A percentile compares a stretch with the other conserved stretches of the same genome.
These are phyloP conservation scores for Penicillium atrosanguineum DNA, from an alignment of 495 filamentous ascomycete species.

Conservation along the genomic window DNA sequence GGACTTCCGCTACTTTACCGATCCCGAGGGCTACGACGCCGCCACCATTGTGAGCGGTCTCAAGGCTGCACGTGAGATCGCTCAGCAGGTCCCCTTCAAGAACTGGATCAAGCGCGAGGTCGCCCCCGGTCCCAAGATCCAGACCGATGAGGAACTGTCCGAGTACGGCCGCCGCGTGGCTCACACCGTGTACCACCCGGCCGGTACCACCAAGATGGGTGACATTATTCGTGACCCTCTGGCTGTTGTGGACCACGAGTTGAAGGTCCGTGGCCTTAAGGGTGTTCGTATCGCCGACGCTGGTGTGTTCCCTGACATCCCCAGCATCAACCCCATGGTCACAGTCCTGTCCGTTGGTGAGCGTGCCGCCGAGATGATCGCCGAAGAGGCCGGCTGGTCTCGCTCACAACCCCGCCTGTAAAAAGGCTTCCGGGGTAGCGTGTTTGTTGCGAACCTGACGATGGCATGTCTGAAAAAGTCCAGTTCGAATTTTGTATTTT, in stretches of 20 bases:
- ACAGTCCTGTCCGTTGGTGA: constrained; percentile 65
- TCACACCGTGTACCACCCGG: constrained; percentile 84
- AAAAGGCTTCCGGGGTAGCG: background rate
- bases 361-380: constrained; percentile 62
- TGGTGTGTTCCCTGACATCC: constrained; percentile 67
- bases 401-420: constrained; percentile 49
- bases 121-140: constrained; percentile 66
- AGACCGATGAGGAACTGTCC: constrained; percentile 67
- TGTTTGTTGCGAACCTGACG: background rate
- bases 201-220: constrained; percentile 87
- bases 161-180: constrained; percentile 73
- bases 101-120: constrained; percentile 78
- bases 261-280: constrained; percentile 57
- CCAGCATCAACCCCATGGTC: constrained; percentile 65
- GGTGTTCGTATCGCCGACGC: constrained; percentile 64
- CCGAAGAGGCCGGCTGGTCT: constrained; percentile 59
- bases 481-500: constrained; percentile 11
- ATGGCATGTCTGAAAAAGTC: constrained; percentile 15
- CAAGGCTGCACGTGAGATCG: constrained; percentile 67
- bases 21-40: constrained; percentile 78
- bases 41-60: constrained; percentile 78
- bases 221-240: constrained; percentile 58
- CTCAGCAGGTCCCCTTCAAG: constrained; percentile 68
- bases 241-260: constrained; percentile 61
- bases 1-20: constrained; percentile 88